Percentiles rank a stretch among this genome's conserved stretches.
Evolutionary conservation across 2,329 filamentous ascomycete species (phyloP).

Genomic region (Phaeosphaeria sp.): DNA sequence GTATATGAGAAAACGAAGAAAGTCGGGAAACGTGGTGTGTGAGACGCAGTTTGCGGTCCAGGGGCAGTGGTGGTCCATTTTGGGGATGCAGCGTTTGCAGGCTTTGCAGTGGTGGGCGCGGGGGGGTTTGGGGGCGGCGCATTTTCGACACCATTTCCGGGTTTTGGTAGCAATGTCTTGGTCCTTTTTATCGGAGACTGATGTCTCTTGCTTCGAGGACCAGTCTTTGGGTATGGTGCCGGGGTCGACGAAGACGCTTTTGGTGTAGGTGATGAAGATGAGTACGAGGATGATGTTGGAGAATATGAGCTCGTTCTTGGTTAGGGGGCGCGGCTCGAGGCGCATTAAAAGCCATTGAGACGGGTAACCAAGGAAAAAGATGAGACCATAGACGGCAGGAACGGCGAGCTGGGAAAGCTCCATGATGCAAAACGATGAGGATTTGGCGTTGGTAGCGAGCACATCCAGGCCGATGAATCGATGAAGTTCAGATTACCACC

Average conservation of each 20-base stretch:
- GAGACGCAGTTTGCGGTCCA: slow-evolving; percentile 87
- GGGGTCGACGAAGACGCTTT: slow-evolving; percentile 65
- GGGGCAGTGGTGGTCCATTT: slow-evolving; percentile 87
- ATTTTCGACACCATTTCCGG: slow-evolving; percentile 76
- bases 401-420: slow-evolving; percentile 62
- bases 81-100: slow-evolving; percentile 76
- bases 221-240: slow-evolving; percentile 57
- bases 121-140: slow-evolving; percentile 74
- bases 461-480: background rate
- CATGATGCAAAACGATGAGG: slow-evolving; percentile 4
- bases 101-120: slow-evolving; percentile 82
- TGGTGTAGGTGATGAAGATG: slow-evolving; percentile 74
- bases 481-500: background rate
- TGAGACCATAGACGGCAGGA: slow-evolving; percentile 70
- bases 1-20: slow-evolving; percentile 77
- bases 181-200: background rate
- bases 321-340: slow-evolving; percentile 65
- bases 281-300: slow-evolving; percentile 72
- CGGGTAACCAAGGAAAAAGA: slow-evolving; percentile 72
- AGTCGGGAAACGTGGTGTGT: slow-evolving; percentile 81
- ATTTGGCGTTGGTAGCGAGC: background rate
- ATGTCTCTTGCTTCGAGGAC: slow-evolving; percentile 13
- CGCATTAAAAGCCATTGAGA: slow-evolving; percentile 73
- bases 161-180: slow-evolving; percentile 25
- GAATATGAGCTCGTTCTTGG: slow-evolving; percentile 60